Evolutionary conservation across 495 filamentous ascomycete species (phyloP).

Genomic region (Talaromyces liani): DNA sequence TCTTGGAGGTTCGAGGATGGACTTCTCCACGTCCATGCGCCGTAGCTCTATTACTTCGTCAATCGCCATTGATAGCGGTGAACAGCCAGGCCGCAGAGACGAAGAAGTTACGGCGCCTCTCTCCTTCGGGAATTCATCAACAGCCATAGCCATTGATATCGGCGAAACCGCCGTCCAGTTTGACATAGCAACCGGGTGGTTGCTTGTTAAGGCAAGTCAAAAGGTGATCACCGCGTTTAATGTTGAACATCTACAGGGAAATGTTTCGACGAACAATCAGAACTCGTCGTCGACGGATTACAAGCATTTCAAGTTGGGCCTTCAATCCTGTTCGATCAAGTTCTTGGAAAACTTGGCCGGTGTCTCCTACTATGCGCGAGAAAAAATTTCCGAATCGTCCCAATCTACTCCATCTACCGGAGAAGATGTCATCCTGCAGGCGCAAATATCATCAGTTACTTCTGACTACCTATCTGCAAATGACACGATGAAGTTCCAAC

Average conservation of each 20-base stretch:
- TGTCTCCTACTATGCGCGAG: conserved; percentile 17
- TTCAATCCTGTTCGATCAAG: conserved; percentile 49
- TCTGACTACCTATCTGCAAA: conserved; percentile 17
- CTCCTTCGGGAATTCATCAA: neutral
- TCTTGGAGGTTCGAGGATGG: conserved; percentile 21
- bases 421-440: conserved; percentile 33
- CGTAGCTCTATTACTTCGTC: conserved; percentile 15
- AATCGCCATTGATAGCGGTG: conserved; percentile 8
- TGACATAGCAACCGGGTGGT: conserved; percentile 62
- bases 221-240: conserved; percentile 40
- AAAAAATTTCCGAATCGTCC: conserved; percentile 10
- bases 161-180: conserved; percentile 51
- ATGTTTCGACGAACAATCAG: conserved; percentile 12
- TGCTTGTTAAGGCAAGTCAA: conserved; percentile 54
- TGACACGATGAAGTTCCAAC: conserved; percentile 18
- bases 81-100: conserved; percentile 5
- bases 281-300: conserved; percentile 14
- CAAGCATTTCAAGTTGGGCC: conserved; percentile 40
- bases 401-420: conserved; percentile 17
- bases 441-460: conserved; percentile 19
- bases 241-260: conserved; percentile 10
- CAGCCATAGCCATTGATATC: conserved; percentile 46
- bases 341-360: conserved; percentile 59
- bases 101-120: neutral
- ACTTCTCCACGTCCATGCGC: conserved; percentile 17